These are phyloP conservation scores for Lentinula novae-zelandiae DNA, from an alignment of 1,284 basidiomycete genomes.

Conservation along the genomic window DNA sequence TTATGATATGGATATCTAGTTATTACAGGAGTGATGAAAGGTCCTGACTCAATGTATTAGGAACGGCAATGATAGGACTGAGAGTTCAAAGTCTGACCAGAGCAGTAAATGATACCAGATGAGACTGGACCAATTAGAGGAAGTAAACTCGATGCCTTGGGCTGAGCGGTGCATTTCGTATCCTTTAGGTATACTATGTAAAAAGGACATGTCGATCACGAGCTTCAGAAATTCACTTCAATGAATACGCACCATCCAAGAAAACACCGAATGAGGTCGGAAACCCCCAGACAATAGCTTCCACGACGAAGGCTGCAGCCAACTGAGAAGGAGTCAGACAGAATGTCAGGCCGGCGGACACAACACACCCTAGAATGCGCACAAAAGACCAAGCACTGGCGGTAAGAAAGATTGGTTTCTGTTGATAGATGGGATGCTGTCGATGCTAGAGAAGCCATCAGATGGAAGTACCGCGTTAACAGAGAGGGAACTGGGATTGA, in stretches of 20 bases:
- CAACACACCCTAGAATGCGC: neutral
- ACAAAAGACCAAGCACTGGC: slow-evolving; percentile 32
- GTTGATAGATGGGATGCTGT: neutral
- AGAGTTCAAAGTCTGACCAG: slow-evolving; percentile 28
- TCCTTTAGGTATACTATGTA: slow-evolving; percentile 18
- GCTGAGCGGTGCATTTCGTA: slow-evolving; percentile 5
- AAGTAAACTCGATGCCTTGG: slow-evolving; percentile 7
- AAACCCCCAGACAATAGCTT: slow-evolving; percentile 37
- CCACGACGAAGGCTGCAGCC: slow-evolving; percentile 30
- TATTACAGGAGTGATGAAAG: slow-evolving; percentile 25
- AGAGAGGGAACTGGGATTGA: neutral
- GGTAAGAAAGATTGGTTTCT: slow-evolving; percentile 21
- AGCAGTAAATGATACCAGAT: slow-evolving; percentile 24
- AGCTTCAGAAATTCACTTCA: neutral
- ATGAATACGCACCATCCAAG: slow-evolving; percentile 19
- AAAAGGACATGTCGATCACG: slow-evolving; percentile 2
- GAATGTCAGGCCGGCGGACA: too few species aligned
- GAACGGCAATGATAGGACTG: slow-evolving; percentile 27
- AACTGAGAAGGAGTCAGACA: slow-evolving; percentile 20
- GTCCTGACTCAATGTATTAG: slow-evolving; percentile 12
- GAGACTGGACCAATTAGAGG: slow-evolving; percentile 12
- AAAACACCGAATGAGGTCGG: slow-evolving; percentile 32
- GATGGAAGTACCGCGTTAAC: neutral
- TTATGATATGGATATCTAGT: slow-evolving; percentile 28
- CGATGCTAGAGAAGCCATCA: neutral